Evolutionary conservation across 78 protist genomes (phyloP).

Genomic region (Creolimax fragrantissima): DNA sequence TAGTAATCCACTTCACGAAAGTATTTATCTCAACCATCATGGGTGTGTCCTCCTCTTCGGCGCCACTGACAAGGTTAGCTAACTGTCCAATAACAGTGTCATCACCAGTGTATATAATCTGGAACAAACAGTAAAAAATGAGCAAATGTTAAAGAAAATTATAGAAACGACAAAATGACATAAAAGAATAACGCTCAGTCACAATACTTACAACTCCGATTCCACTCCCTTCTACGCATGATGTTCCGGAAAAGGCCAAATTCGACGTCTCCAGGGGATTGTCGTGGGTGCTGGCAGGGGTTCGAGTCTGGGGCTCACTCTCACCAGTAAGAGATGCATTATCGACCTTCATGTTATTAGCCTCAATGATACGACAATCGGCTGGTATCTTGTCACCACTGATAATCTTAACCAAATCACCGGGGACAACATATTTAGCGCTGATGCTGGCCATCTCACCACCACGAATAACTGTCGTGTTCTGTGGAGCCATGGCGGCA

Average conservation of each 20-base stretch:
- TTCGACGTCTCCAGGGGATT: conserved; percentile 62
- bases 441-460: conserved; percentile 16
- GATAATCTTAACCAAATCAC: conserved; percentile 60
- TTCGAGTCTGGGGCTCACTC: conserved; percentile 61
- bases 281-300: conserved; percentile 37
- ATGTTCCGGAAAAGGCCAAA: conserved; percentile 66
- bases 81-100: conserved; percentile 77
- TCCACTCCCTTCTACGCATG: conserved; percentile 62
- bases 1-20: conserved; percentile 66
- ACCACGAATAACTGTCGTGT: conserved; percentile 56
- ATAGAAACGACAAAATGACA: not conserved
- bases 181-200: not conserved
- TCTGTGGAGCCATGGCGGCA: conserved; percentile 46
- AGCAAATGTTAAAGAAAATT: not conserved
- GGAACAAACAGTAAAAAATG: not conserved
- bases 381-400: conserved; percentile 69
- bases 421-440: conserved; percentile 56
- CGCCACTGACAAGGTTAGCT: conserved; percentile 54
- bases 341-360: conserved; percentile 39
- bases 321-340: conserved; percentile 89
- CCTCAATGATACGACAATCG: conserved; percentile 55
- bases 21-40: conserved; percentile 64
- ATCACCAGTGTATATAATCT: conserved; percentile 76
- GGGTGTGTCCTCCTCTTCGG: conserved; percentile 42
- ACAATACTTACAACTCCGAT: conserved; percentile 73